Conservation (phyloP, 495 filamentous ascomycete species). For the Neurospora tetrasperma region DNA sequence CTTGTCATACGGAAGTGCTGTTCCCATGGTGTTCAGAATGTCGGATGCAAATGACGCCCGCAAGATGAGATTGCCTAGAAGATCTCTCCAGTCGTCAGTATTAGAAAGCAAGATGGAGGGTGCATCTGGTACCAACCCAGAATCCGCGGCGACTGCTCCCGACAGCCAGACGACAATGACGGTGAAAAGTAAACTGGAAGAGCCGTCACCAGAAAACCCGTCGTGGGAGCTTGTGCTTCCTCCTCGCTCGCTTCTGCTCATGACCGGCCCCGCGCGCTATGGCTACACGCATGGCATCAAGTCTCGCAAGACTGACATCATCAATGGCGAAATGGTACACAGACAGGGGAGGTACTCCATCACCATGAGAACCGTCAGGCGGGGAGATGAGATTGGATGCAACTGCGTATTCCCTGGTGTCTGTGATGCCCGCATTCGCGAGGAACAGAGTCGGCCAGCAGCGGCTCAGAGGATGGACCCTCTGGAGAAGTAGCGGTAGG, state of each 20-base stretch:
- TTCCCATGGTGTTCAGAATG: slow-evolving; percentile 21
- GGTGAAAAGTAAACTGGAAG: neutral
- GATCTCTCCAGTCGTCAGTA: slow-evolving; percentile 8
- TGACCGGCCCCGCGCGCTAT: slow-evolving; percentile 21
- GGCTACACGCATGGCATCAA: slow-evolving; percentile 23
- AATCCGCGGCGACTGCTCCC: neutral
- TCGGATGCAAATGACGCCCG: slow-evolving; percentile 22
- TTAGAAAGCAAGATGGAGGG: neutral
- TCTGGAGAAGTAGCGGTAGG: neutral
- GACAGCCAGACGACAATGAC: neutral
- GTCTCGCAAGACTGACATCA: slow-evolving; percentile 21
- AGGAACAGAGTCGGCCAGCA: slow-evolving; percentile 9
- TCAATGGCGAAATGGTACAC: slow-evolving; percentile 11
- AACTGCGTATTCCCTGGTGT: slow-evolving; percentile 21
- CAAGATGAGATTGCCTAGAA: slow-evolving; percentile 22
- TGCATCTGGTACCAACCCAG: neutral
- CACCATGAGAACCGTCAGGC: slow-evolving; percentile 19
- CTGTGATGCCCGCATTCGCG: slow-evolving; percentile 20
- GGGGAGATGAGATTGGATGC: slow-evolving; percentile 15
- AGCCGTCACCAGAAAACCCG: neutral
- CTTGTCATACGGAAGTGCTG: slow-evolving; percentile 19
- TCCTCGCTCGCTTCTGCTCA: slow-evolving; percentile 18
- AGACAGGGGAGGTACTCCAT: slow-evolving; percentile 21
- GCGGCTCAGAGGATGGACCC: neutral
- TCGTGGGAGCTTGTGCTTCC: slow-evolving; percentile 21